Base-by-base conservation (phyloP, 306 rosid species). In the Alnus rubra region DNA sequence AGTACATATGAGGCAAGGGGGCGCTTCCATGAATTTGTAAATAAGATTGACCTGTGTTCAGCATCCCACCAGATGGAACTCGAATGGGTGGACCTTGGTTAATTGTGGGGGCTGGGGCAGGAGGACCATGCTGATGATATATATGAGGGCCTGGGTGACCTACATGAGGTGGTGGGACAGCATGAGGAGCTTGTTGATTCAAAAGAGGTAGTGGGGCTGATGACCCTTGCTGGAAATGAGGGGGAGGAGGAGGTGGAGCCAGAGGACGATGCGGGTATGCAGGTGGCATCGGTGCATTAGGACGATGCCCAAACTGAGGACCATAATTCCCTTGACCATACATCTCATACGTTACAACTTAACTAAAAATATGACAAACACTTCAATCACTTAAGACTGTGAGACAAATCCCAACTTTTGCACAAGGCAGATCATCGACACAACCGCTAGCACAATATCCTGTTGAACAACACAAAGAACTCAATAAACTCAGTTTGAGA, bases 251-350 rank as follows among this genome's bases (percentile, higher is more conserved):
- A 15, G 72, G 83, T 2, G 74, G 87, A 71, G 72, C 78, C 68
- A 79, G 91, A 12, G 76, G 86, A 58, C 62, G 75, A 80, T 86
- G 89, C 78, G 84, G 94, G 78, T 89, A 84, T 39, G 83, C 64
- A 49, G 85, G 84, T 14, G 87, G 86, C 58, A 76, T 23, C 8
- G 89, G 89, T 30, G 81, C 85, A 42, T 47, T 83, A 74, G 94
- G 77, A 85, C 87, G 80, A 65, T 83, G 86, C 72, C 86, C 87
- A 2, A 82, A 82, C 81, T 79, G 84, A 81, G 81, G 30, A 55
- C 87, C 85, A 10, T 82, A 81, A 86, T 88, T 92, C 77, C 78
- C 80, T 81, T 90, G 95, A 83, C 90, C 91, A 84, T 90, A 86
- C 97, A 92, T 92, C 59, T 74, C 70, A 44, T 75, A 73, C 33